These are phyloP conservation scores for Xylona heveae DNA, from an alignment of 495 filamentous ascomycete species.

Conservation along the genomic window DNA sequence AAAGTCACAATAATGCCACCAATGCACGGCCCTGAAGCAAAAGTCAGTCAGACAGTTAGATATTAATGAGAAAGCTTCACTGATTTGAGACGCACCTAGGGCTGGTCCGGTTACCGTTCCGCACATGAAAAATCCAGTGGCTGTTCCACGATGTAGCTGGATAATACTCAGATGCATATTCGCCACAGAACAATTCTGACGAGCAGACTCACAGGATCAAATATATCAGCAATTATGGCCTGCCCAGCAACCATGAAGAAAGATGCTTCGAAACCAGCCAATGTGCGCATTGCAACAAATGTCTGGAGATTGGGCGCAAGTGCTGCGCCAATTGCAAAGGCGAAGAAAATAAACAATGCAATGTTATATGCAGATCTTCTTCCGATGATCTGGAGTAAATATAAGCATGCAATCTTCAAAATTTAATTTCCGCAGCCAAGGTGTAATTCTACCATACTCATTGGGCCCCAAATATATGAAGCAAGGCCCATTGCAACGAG, in stretches of 20 bases:
- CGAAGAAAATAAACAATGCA: not conserved
- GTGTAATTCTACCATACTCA: slow-evolving; percentile 29
- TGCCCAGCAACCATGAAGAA: not conserved
- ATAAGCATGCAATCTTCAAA: slow-evolving; percentile 5
- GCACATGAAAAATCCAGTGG: slow-evolving; percentile 45
- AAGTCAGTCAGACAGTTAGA: not conserved
- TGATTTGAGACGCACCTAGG: slow-evolving; percentile 41
- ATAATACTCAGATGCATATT: slow-evolving; percentile 1
- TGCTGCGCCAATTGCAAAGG: not conserved
- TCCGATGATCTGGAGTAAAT: slow-evolving; percentile 6
- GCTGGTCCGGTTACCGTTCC: slow-evolving; percentile 52
- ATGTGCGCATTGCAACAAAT: not conserved
- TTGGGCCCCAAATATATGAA: slow-evolving; percentile 43
- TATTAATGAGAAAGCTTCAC: slow-evolving; percentile 7
- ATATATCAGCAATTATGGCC: slow-evolving; percentile 13
- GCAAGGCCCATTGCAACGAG: slow-evolving; percentile 48
- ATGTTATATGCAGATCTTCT: not conserved
- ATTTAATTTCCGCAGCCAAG: not conserved
- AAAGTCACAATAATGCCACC: slow-evolving; percentile 44
- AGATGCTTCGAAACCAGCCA: not conserved
- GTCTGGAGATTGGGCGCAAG: not conserved
- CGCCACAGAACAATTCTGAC: not conserved
- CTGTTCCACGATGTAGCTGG: slow-evolving; percentile 41
- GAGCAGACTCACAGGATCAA: slow-evolving; percentile 11
- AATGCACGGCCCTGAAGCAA: slow-evolving; percentile 17